Evolutionary conservation across 169 alveolate genomes (phyloP).

Genomic region (Cryptosporidium xiaoi): DNA sequence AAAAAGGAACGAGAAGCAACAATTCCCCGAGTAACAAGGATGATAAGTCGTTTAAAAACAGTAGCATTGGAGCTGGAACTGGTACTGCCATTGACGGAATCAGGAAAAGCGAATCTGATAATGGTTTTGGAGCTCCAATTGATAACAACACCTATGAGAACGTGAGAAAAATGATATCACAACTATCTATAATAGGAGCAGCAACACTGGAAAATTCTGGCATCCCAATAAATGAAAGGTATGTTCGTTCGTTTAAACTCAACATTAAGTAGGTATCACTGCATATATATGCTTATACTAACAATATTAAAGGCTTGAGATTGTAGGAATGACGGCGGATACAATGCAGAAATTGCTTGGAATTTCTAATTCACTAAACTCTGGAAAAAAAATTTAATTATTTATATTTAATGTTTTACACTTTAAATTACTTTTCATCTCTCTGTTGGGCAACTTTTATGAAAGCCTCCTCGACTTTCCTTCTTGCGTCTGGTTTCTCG

Average conservation of each 20-base stretch:
- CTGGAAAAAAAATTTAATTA: not conserved
- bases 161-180: slow-evolving; percentile 16
- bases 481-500: slow-evolving; percentile 72
- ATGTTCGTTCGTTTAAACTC: not conserved
- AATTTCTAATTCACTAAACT: not conserved
- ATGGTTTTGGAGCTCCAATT: not conserved
- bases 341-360: slow-evolving; percentile 36
- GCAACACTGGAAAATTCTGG: not conserved
- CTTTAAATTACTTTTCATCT: slow-evolving; percentile 21
- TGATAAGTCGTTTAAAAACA: too few species aligned
- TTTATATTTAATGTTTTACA: not conserved
- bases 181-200: slow-evolving; percentile 21
- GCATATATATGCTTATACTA: not conserved
- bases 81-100: not conserved
- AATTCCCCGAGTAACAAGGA: too few species aligned
- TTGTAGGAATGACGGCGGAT: slow-evolving; percentile 47
- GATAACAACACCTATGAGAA: not conserved
- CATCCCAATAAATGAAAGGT: slow-evolving; percentile 16
- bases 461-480: slow-evolving; percentile 72
- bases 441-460: slow-evolving; percentile 71
- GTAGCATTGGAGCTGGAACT: too few species aligned
- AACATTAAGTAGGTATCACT: too few species aligned
- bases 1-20: not conserved
- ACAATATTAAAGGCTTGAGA: slow-evolving; percentile 16
- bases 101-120: not conserved